These are phyloP conservation scores for Saccharomycopsis synnaedendra DNA, from an alignment of 805 yeast species.

Conservation along the genomic window DNA sequence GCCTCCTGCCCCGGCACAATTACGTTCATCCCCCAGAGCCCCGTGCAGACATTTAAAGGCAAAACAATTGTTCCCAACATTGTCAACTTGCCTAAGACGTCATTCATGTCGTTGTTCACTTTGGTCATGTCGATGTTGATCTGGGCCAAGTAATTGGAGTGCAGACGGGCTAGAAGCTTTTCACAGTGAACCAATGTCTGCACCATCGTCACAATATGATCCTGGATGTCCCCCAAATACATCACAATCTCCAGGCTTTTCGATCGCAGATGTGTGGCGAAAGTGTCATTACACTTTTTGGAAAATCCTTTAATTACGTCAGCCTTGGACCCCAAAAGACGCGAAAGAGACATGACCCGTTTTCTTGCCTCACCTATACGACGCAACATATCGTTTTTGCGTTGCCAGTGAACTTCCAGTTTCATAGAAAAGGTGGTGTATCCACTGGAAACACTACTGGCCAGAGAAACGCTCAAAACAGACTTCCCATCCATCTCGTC, in stretches of 20 bases:
- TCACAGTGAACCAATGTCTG: slow-evolving; percentile 92
- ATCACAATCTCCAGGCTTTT: slow-evolving; percentile 86
- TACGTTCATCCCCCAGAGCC: slow-evolving; percentile 98
- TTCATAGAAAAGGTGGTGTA: slow-evolving; percentile 21
- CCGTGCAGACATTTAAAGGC: slow-evolving; percentile 92
- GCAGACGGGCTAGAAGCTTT: slow-evolving; percentile 83
- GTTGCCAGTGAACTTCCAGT: slow-evolving; percentile 62
- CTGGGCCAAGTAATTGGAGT: slow-evolving; percentile 92
- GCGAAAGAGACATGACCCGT: slow-evolving; percentile 79
- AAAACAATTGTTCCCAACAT: slow-evolving; percentile 92
- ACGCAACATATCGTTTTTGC: slow-evolving; percentile 89
- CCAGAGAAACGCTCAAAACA: not conserved
- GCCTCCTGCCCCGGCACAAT: slow-evolving; percentile 84
- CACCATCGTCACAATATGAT: slow-evolving; percentile 95
- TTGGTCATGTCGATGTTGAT: slow-evolving; percentile 96
- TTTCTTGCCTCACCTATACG: slow-evolving; percentile 93
- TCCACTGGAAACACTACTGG: slow-evolving; percentile 18
- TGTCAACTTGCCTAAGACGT: slow-evolving; percentile 87
- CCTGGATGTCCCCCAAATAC: slow-evolving; percentile 95
- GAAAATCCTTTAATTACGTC: slow-evolving; percentile 94
- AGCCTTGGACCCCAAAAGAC: slow-evolving; percentile 83
- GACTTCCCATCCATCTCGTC: not conserved
- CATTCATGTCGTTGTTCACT: slow-evolving; percentile 94
- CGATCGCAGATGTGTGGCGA: slow-evolving; percentile 34
- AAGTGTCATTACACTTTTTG: slow-evolving; percentile 66